A percentile compares a stretch with the other conserved stretches of the same genome.
phyloP scores from a whole-genome alignment of 805 yeast species.

The Hanseniaspora hatyaiensis region DNA sequence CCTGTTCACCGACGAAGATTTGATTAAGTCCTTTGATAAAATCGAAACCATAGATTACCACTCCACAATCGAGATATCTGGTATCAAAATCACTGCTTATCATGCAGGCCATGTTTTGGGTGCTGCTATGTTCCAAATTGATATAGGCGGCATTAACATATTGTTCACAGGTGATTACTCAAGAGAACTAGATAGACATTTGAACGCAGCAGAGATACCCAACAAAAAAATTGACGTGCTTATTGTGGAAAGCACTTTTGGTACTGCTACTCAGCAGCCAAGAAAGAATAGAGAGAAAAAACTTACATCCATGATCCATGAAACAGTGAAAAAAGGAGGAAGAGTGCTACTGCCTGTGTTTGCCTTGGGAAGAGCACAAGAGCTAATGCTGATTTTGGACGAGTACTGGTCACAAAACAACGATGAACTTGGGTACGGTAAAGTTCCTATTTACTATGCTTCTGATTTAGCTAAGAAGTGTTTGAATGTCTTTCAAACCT shows the following conservation, averaged over 20 bases:
- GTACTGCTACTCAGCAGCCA: constrained; percentile 94
- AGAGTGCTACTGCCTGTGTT: constrained; percentile 86
- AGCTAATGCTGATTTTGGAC: constrained; percentile 73
- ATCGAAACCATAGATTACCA: constrained; percentile 94
- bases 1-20: constrained; percentile 81
- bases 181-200: constrained; percentile 88
- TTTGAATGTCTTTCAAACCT: constrained; percentile 94
- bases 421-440: constrained; percentile 51
- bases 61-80: constrained; percentile 87
- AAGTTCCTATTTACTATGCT: constrained; percentile 77
- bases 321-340: constrained; percentile 79
- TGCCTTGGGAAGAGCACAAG: constrained; percentile 96
- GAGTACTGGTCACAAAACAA: constrained; percentile 86
- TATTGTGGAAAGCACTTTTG: constrained; percentile 92
- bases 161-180: constrained; percentile 95
- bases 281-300: constrained; percentile 72
- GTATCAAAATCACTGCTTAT: constrained; percentile 89
- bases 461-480: constrained; percentile 89
- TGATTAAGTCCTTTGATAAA: constrained; percentile 71
- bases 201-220: constrained; percentile 91
- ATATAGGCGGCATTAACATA: constrained; percentile 80
- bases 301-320: constrained; percentile 69
- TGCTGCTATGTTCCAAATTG: constrained; percentile 94
- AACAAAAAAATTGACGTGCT: constrained; percentile 74
- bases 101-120: constrained; percentile 99